These are phyloP conservation scores for Cerioporus squamosus DNA, from an alignment of 1,284 basidiomycete genomes.

Conservation along the genomic window DNA sequence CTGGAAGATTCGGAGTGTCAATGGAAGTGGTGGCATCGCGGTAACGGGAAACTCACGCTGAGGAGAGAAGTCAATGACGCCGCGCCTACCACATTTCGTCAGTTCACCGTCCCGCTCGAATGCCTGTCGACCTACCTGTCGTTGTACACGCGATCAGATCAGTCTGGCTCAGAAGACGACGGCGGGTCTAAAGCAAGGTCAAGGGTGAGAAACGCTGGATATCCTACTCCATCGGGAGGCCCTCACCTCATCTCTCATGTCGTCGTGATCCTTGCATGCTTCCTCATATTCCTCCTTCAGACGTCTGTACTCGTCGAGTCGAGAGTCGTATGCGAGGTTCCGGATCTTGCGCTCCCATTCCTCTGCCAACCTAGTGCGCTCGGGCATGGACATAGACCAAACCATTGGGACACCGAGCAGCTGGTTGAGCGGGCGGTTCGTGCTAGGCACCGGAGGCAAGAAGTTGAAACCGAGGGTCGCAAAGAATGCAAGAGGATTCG, in stretches of 20 bases:
- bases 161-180: constrained; percentile 45
- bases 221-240: neutral
- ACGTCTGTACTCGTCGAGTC: constrained; percentile 42
- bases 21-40: no score
- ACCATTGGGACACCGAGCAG: constrained; percentile 24
- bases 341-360: constrained; percentile 32
- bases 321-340: constrained; percentile 33
- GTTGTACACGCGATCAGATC: constrained; percentile 77
- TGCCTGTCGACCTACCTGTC: constrained; percentile 45
- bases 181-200: constrained; percentile 10
- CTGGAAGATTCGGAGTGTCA: constrained; percentile 29
- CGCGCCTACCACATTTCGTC: constrained; percentile 43
- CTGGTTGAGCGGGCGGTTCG: constrained; percentile 11
- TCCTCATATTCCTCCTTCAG: constrained; percentile 39
- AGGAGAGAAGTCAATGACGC: constrained; percentile 60
- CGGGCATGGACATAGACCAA: constrained; percentile 32
- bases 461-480: constrained; percentile 21
- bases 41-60: no score
- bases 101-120: neutral
- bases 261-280: constrained; percentile 36
- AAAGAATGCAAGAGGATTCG: constrained; percentile 29
- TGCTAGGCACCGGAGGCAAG: constrained; percentile 22
- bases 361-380: constrained; percentile 23
- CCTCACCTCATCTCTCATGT: constrained; percentile 42
- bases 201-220: neutral